Evolutionary conservation across 2,329 filamentous ascomycete genomes (phyloP), one percentile per base, ranked within the genome.

Genomic region (Calonectria honghensis): DNA sequence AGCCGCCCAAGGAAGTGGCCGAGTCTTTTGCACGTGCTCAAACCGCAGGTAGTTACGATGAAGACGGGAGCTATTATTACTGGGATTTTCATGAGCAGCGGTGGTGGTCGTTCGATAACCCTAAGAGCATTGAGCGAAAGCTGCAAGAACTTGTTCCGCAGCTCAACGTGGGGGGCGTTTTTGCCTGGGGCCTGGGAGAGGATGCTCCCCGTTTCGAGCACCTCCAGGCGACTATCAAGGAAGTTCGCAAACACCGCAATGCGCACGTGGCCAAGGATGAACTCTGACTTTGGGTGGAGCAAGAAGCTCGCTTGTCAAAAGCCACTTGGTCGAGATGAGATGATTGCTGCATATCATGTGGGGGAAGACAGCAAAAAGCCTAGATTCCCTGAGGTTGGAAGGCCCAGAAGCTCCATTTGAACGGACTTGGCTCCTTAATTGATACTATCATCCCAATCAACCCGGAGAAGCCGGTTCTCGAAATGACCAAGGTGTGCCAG

Each of bases 71-170:
- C 0, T 90, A 92, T 81, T 95, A 93, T 81, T 95, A 91, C 84
- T 94, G 90, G 88, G 94, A 96, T 80, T 73, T 81, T 0, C 76
- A 85, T 6, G 87, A 91, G 77, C 84, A 89, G 69, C 82, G 93
- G 37, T 96, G 94, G 89, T 96, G 94, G 94, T 93, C 93, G 0
- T 95, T 92, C 87, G 94, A 96, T 74, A 94, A 92, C 0, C 87
- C 89, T 0, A 86, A 87, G 10, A 87, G 91, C 16, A 92, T 96
- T 66, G 78, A 82, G 16, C 85, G 86, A 72, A 96, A 96, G 85
- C 91, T 95, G 73, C 84, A 88, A 4, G 82, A 89, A 6, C 88
- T 96, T 45, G 87, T 94, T 4, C 85, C 87, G 37, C 86, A 86
- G 39, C 88, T 89, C 80, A 83, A 85, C 1, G 82, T 95, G 0